Evolutionary conservation across 352 stramenopile species (phyloP), one percentile per base, ranked within the genome.

Genomic region (Globisporangium radiosum): DNA sequence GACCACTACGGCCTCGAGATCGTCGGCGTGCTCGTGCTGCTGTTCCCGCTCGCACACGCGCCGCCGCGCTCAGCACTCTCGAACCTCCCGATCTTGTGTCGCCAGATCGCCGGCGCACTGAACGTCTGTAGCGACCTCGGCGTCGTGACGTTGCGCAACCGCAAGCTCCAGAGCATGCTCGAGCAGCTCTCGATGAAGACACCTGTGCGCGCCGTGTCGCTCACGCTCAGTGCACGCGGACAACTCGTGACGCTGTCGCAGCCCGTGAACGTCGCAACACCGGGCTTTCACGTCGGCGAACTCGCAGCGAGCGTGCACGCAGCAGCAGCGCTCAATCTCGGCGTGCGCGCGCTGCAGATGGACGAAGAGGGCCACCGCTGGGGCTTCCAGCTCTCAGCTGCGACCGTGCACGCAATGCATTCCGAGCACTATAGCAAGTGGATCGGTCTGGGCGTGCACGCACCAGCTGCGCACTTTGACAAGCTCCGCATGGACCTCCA

Each of bases 31-130:
- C 57, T 92, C 14, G 76, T 92, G 43, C 56, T 92, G 8, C 57
- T 90, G 33, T 88, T 88, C 60, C 56, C 52, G 3, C 67, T 65
- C 37, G 65, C 58, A 5, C 61, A 57, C 36, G 58, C 62, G 6
- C 72, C 75, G 40, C 56, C 57, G 14, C 63, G 70, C 15, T 50
- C 64, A 10, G 76, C 87, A 45, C 64, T 89, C 10, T 69, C 69
- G 10, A 87, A 85, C 17, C 60, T 89, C 7, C 79, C 79, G 17
- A 78, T 88, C 48, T 40, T 88, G 5, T 85, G 68, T 17, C 70
- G 75, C 1, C 79, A 92, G 60, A 92, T 92, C 62, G 79, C 81
- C 0, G 80, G 81, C 0, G 81, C 79, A 0, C 61, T 92, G 39
- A 76, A 81, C n/a, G 81, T 92, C 1, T 92, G 81, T 51, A 68